phyloP scores from a whole-genome alignment of 768 basidiomycete genomes.

The Piloderma croceum region DNA sequence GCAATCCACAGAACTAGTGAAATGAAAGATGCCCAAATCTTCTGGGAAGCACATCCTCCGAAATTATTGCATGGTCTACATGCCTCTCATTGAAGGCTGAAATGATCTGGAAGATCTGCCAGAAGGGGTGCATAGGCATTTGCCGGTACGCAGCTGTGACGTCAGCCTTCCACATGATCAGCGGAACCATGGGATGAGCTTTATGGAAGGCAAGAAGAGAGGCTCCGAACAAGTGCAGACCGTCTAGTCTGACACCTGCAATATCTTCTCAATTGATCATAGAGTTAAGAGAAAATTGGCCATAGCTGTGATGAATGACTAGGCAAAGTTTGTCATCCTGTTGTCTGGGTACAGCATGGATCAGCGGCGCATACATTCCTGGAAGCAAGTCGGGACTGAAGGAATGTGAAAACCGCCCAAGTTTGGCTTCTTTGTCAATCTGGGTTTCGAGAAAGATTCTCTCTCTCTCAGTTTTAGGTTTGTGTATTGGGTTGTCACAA shows the following conservation, averaged over 20 bases:
- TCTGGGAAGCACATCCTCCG: constrained; percentile 14
- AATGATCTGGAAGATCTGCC: constrained; percentile 23
- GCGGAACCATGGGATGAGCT: neutral
- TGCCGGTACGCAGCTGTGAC: constrained; percentile 19
- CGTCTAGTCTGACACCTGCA: no score
- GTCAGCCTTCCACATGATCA: constrained; percentile 21
- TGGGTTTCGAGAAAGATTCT: constrained; percentile 12
- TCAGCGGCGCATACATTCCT: constrained; percentile 26
- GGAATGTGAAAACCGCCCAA: constrained; percentile 15
- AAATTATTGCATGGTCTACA: constrained; percentile 21
- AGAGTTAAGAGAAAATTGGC: constrained; percentile 24
- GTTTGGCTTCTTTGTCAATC: constrained; percentile 11
- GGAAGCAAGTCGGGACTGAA: constrained; percentile 23
- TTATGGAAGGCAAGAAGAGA: no score
- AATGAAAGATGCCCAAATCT: constrained; percentile 19
- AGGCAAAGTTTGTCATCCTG: constrained; percentile 19
- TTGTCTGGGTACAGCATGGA: constrained; percentile 25
- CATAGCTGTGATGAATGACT: constrained; percentile 28
- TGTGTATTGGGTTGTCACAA: constrained; percentile 5
- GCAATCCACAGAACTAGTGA: constrained; percentile 27
- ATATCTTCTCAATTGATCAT: no score
- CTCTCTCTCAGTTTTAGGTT: constrained; percentile 1
- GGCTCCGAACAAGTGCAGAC: no score
- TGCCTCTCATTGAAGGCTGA: constrained; percentile 11
- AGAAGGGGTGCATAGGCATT: constrained; percentile 18